Conservation (phyloP, 148 eudicot genomes). For the Camellia granthamiana region DNA sequence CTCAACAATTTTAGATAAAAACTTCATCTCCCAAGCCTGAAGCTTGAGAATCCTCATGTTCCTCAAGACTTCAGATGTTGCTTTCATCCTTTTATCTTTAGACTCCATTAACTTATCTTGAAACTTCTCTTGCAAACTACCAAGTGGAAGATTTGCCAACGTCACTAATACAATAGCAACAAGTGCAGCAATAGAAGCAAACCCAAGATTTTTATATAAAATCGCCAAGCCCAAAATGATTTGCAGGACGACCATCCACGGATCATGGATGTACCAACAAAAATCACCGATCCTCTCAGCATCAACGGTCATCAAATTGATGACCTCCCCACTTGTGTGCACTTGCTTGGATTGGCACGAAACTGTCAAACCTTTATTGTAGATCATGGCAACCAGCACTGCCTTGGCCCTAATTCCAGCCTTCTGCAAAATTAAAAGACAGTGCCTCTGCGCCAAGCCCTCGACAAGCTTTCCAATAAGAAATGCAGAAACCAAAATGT, state of each 20-base stretch:
- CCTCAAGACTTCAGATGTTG: constrained; percentile 48
- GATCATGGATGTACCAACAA: constrained; percentile 53
- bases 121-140: constrained; percentile 33
- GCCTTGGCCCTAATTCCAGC: constrained; percentile 48
- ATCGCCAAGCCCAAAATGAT: constrained; percentile 40
- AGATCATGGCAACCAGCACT: constrained; percentile 47
- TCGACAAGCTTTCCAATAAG: constrained; percentile 47
- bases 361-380: constrained; percentile 46
- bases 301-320: constrained; percentile 58
- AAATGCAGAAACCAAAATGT: constrained; percentile 37
- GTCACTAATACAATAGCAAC: constrained; percentile 36
- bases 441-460: constrained; percentile 45
- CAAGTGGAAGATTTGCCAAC: constrained; percentile 44
- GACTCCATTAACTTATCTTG: constrained; percentile 43
- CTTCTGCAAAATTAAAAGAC: constrained; percentile 40
- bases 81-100: constrained; percentile 53
- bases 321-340: constrained; percentile 54
- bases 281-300: constrained; percentile 47
- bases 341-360: constrained; percentile 56
- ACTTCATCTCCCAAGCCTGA: constrained; percentile 61
- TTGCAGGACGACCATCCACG: constrained; percentile 51
- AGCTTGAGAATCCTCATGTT: constrained; percentile 59
- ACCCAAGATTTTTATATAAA: constrained; percentile 47
- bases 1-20: constrained; percentile 44
- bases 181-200: constrained; percentile 49